Base-by-base conservation (phyloP, 441 rosid species). In the Capsella rubella region DNA sequence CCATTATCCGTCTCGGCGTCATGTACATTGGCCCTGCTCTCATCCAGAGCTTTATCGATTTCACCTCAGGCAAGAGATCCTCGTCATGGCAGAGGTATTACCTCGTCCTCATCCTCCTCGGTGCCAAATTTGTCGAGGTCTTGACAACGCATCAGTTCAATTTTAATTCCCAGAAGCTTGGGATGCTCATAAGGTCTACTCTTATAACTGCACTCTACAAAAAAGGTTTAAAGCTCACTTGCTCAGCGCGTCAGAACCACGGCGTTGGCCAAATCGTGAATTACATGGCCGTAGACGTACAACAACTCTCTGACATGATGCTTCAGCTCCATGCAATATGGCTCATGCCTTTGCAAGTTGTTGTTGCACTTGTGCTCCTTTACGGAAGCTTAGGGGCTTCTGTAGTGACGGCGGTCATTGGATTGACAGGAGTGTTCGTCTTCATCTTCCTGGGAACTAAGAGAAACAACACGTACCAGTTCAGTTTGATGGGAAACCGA, bases 201-300 rank as follows among this genome's bases (percentile, higher is more conserved):
- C 90, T 90, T 5, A 85, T 90, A 61, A 90, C 94, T 75, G 82
- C 94, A 32, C 75, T 92, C 40, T 92, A 90, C 88, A 83, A 64
- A 74, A 92, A 92, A 67, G 96, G 97, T 6, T 57, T 92, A 69
- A 82, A 86, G 67, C 76, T 92, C 46, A 81, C 96, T 0, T 87
- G 94, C 65, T 92, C 97, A n/a, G 92, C 94, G 25, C 89, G 97
- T 31, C 97, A 92, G 63, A 83, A 85, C 59, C 97, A 92, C 67
- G 97, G 97, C 15, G 96, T 92, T 5, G 97, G 97, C 51, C 97
- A 90, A 75, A 92, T 90, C 64, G 97, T 92, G 73, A 92, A 92
- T 74, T 92, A 92, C 81, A 92, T 92, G 97, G 94, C 97, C 31
- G 92, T 92, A 15, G 97, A 92, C 69, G 96, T 96, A 2, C 97